Conservation (phyloP, 1,284 basidiomycete genomes). For the Rhodotorula sp. region DNA sequence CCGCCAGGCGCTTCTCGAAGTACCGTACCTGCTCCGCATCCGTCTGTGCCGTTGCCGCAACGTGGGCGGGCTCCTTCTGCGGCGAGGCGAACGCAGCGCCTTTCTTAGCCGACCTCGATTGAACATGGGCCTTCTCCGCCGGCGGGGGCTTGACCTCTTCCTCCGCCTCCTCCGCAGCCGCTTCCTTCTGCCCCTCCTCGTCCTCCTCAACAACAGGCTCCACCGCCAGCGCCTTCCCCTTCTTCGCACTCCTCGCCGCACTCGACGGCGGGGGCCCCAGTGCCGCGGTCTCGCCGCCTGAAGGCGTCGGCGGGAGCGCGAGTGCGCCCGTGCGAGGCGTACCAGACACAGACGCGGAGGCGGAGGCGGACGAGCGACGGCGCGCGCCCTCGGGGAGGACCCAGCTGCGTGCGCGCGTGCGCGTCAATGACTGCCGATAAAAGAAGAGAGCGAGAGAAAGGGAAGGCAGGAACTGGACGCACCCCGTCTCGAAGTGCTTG, state of each 20-base stretch:
- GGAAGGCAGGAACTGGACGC: background rate
- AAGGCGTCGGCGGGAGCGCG: background rate
- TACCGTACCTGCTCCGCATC: background rate
- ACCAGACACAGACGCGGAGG: background rate
- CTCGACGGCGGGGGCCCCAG: background rate
- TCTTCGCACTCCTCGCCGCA: background rate
- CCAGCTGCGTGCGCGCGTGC: conserved; percentile 14
- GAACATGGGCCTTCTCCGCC: too few species aligned
- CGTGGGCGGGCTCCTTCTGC: background rate
- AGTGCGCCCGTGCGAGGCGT: background rate
- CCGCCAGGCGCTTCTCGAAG: conserved; percentile 5
- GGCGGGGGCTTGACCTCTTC: background rate
- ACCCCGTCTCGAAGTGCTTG: conserved; percentile 37
- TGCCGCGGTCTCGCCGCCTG: background rate
- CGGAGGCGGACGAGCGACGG: conserved; percentile 10
- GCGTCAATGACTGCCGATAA: background rate
- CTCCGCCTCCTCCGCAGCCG: too few species aligned
- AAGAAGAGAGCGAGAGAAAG: background rate
- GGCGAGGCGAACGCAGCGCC: background rate
- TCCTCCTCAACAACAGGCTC: background rate
- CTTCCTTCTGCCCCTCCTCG: background rate
- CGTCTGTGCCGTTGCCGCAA: background rate
- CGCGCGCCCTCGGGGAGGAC: conserved; percentile 35
- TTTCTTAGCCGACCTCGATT: background rate
- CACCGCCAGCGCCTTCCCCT: background rate